A percentile compares a stretch with the other conserved stretches of the same genome.
Conservation (phyloP, 768 basidiomycete genomes). For the Rhodotorula taiwanensis region DNA sequence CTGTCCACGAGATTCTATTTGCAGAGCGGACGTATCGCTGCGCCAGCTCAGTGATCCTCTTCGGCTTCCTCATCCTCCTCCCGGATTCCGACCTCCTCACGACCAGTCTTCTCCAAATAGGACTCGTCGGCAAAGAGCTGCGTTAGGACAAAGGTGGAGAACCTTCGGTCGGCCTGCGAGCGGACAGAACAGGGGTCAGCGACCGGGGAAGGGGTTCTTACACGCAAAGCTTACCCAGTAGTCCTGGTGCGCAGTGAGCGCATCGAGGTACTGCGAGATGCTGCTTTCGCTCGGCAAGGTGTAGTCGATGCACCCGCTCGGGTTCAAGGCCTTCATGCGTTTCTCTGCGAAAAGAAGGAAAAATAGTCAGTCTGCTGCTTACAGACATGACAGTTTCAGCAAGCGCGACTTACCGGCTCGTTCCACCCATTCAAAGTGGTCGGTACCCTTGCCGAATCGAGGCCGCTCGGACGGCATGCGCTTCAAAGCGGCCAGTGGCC, state of each 20-base stretch:
- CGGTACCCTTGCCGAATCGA: conserved; percentile 20
- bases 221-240: background rate
- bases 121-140: conserved; percentile 22
- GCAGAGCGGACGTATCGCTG: background rate
- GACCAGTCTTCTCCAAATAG: conserved; percentile 21
- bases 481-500: conserved; percentile 9
- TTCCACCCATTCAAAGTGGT: conserved; percentile 31
- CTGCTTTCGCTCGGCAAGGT: conserved; percentile 33
- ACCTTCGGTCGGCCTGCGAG: conserved; percentile 14
- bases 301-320: conserved; percentile 30
- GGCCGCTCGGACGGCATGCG: conserved; percentile 27
- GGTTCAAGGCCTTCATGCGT: conserved; percentile 36
- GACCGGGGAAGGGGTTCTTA: background rate
- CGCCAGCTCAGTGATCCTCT: too few relatives aligned
- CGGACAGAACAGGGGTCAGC: background rate
- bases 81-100: conserved; percentile 26
- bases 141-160: conserved; percentile 27
- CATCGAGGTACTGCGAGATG: conserved; percentile 21
- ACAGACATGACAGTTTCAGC: too few relatives aligned
- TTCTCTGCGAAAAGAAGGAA: too few relatives aligned
- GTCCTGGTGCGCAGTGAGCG: background rate
- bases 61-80: conserved; percentile 11
- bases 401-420: too few relatives aligned
- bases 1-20: too few relatives aligned
- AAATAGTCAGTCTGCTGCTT: too few relatives aligned